phyloP scores from a whole-genome alignment of 306 rosid species.

The Medicago truncatula region DNA sequence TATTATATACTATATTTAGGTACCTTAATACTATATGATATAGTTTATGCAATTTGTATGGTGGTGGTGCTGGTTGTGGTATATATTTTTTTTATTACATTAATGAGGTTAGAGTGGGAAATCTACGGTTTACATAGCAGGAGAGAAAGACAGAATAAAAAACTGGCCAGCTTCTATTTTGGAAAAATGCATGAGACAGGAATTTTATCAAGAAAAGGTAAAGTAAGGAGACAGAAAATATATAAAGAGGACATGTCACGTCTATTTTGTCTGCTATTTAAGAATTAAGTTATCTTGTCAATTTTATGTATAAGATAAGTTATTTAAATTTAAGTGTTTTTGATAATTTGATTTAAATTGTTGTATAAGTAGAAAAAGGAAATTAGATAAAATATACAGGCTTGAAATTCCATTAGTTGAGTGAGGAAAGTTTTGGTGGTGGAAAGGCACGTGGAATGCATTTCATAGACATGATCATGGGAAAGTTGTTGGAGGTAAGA shows the following conservation, averaged over 20 bases:
- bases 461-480: slow-evolving; percentile 49
- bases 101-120: slow-evolving; percentile 17
- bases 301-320: slow-evolving; percentile 13
- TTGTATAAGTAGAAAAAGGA: slow-evolving; percentile 14
- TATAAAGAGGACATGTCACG: slow-evolving; percentile 17
- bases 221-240: slow-evolving; percentile 39
- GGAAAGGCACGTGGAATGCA: slow-evolving; percentile 83
- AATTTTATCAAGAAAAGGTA: slow-evolving; percentile 42
- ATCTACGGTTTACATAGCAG: slow-evolving; percentile 33
- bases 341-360: neutral
- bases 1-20: neutral
- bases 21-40: neutral
- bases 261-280: slow-evolving; percentile 30
- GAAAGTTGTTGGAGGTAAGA: slow-evolving; percentile 45
- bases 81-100: slow-evolving; percentile 1
- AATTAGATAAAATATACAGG: neutral
- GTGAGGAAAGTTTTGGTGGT: slow-evolving; percentile 43
- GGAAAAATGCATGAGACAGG: slow-evolving; percentile 33
- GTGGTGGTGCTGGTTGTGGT: slow-evolving; percentile 1
- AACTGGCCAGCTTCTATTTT: slow-evolving; percentile 20
- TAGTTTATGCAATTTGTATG: slow-evolving; percentile 6
- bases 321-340: neutral
- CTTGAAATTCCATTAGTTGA: slow-evolving; percentile 30
- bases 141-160: slow-evolving; percentile 28
- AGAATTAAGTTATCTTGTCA: neutral